Evolutionary conservation across 2,329 filamentous ascomycete genomes (phyloP).

Genomic region (Calonectria honghensis): DNA sequence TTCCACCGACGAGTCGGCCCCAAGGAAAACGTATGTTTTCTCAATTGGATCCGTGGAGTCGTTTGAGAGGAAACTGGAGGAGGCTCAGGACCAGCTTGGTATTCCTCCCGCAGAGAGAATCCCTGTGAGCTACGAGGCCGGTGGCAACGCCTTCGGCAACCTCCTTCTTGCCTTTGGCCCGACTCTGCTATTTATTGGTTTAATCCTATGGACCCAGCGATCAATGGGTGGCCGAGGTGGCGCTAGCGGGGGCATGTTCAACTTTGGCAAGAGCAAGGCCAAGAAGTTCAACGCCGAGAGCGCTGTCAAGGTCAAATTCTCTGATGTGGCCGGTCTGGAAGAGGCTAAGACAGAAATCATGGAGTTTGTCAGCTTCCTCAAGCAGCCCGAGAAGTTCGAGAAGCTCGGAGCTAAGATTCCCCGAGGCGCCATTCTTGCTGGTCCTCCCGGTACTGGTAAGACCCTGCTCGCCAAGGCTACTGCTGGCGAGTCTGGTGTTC

Average conservation of each 20-base stretch:
- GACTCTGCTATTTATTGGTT: conserved; percentile 88
- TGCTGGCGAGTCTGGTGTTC: conserved; percentile 95
- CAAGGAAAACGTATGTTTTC: conserved; percentile 82
- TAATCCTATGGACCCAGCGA: conserved; percentile 86
- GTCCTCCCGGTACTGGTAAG: conserved; percentile 99
- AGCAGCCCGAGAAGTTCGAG: conserved; percentile 94
- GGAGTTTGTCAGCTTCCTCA: conserved; percentile 98
- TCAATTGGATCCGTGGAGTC: conserved; percentile 95
- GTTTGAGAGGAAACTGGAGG: conserved; percentile 91
- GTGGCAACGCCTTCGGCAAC: conserved; percentile 84
- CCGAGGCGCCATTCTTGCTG: conserved; percentile 95
- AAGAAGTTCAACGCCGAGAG: conserved; percentile 99
- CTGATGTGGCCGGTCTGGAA: conserved; percentile 97
- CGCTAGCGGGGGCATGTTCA: conserved; percentile 87
- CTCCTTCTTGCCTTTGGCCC: conserved; percentile 88
- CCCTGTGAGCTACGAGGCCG: conserved; percentile 89
- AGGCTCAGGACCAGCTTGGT: conserved; percentile 89
- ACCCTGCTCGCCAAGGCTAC: conserved; percentile 98
- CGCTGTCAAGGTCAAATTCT: conserved; percentile 96
- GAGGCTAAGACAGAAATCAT: conserved; percentile 99
- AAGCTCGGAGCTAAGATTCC: conserved; percentile 98
- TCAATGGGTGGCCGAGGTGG: conserved; percentile 82
- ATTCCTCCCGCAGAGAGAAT: conserved; percentile 94
- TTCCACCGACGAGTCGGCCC: conserved; percentile 54
- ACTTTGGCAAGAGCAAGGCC: conserved; percentile 95